These are phyloP conservation scores for Aureobasidium pullulans DNA, from an alignment of 2,329 filamentous ascomycete genomes.

Conservation along the genomic window DNA sequence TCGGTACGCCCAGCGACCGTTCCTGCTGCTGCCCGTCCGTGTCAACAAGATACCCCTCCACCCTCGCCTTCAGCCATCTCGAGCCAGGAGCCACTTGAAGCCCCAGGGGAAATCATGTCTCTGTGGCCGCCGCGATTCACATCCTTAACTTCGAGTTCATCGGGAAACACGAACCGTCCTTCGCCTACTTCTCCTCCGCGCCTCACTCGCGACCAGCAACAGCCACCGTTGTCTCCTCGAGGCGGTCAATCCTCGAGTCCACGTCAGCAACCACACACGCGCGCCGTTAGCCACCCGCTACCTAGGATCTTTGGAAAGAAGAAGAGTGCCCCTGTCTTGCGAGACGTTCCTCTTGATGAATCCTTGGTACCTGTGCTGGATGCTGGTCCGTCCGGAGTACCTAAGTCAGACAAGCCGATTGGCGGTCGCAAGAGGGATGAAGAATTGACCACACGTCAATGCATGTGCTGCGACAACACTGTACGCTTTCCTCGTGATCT, in stretches of 20 bases:
- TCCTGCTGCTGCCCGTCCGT: not conserved
- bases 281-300: conserved; percentile 61
- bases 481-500: conserved; percentile 72
- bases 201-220: not conserved
- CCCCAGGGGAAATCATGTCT: conserved; percentile 15
- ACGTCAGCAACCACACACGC: conserved; percentile 7
- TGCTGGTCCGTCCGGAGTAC: conserved; percentile 24
- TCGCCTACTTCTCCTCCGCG: not conserved
- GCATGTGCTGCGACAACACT: conserved; percentile 77
- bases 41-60: not conserved
- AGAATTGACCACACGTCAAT: conserved; percentile 62
- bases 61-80: not conserved
- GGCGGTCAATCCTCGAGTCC: conserved; percentile 3
- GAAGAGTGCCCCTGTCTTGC: conserved; percentile 33
- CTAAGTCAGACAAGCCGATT: conserved; percentile 20
- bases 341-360: conserved; percentile 26
- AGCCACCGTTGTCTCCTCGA: not conserved
- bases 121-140: conserved; percentile 19
- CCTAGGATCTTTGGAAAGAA: conserved; percentile 60
- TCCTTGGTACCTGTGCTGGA: conserved; percentile 34
- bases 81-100: conserved; percentile 2
- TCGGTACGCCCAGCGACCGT: conserved; percentile 6
- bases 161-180: not conserved
- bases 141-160: not conserved
- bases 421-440: conserved; percentile 29